These are phyloP conservation scores for Crepidotus sp. DNA, from an alignment of 1,284 basidiomycete genomes.

Conservation along the genomic window DNA sequence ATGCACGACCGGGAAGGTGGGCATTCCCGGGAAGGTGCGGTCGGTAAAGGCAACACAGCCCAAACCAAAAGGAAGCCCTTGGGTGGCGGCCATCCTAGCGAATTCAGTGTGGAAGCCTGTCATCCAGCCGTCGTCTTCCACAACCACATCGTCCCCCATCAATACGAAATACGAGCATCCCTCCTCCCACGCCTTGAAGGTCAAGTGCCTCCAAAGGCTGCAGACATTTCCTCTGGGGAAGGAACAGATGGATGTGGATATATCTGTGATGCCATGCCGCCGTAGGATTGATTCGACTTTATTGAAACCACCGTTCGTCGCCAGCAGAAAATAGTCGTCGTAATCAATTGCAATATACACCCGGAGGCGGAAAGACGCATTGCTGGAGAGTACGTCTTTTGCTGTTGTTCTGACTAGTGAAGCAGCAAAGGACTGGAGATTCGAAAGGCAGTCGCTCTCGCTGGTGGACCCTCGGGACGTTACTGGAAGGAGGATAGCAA, in stretches of 20 bases:
- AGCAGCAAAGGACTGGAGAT: slow-evolving; percentile 34
- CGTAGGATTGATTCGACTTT: slow-evolving; percentile 30
- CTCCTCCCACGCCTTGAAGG: slow-evolving; percentile 39
- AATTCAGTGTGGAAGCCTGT: slow-evolving; percentile 33
- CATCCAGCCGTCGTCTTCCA: slow-evolving; percentile 48
- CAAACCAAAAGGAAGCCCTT: slow-evolving; percentile 34
- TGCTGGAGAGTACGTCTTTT: slow-evolving; percentile 29
- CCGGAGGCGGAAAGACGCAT: slow-evolving; percentile 21
- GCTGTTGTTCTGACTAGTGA: slow-evolving; percentile 40
- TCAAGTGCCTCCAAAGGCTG: slow-evolving; percentile 44
- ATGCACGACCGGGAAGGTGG: slow-evolving; percentile 50
- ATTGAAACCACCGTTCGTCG: slow-evolving; percentile 20
- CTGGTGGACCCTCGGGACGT: slow-evolving; percentile 37
- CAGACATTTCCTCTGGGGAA: slow-evolving; percentile 42
- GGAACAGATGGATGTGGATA: slow-evolving; percentile 30
- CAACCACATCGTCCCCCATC: slow-evolving; percentile 47
- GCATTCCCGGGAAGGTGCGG: slow-evolving; percentile 48
- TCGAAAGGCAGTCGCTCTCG: slow-evolving; percentile 31
- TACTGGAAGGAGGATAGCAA: slow-evolving; percentile 49
- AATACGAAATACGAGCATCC: slow-evolving; percentile 43
- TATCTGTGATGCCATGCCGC: slow-evolving; percentile 28
- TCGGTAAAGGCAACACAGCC: slow-evolving; percentile 54
- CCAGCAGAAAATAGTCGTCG: slow-evolving; percentile 35
- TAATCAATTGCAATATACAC: slow-evolving; percentile 49
- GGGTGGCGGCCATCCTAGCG: slow-evolving; percentile 23